phyloP scores from a whole-genome alignment of 805 yeast species.

The Candida chilensis region DNA sequence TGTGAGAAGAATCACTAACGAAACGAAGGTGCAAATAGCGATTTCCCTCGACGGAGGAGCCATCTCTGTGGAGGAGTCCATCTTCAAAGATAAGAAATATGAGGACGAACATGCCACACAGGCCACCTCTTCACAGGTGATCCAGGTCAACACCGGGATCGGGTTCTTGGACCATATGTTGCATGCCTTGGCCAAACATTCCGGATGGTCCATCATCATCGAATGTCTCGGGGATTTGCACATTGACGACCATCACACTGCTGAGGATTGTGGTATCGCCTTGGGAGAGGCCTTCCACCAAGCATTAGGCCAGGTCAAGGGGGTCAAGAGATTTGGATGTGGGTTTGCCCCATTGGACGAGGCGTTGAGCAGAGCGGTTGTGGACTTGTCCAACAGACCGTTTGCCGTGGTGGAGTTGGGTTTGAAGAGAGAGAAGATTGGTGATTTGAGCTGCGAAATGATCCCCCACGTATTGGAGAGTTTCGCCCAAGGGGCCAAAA shows the following conservation, averaged over 20 bases:
- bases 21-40: constrained; percentile 85
- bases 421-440: constrained; percentile 85
- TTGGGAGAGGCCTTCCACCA: constrained; percentile 82
- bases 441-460: constrained; percentile 91
- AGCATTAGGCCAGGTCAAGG: constrained; percentile 84
- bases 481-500: constrained; percentile 85
- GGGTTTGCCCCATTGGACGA: constrained; percentile 97
- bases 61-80: constrained; percentile 52
- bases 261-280: constrained; percentile 93
- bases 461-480: constrained; percentile 94
- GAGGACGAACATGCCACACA: constrained; percentile 55
- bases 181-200: constrained; percentile 92
- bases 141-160: constrained; percentile 81
- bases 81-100: constrained; percentile 28
- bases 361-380: constrained; percentile 92
- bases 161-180: constrained; percentile 97
- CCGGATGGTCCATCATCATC: constrained; percentile 89
- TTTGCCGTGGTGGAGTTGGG: constrained; percentile 86
- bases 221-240: constrained; percentile 92
- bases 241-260: constrained; percentile 95
- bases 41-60: constrained; percentile 79
- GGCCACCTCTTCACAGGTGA: constrained; percentile 58
- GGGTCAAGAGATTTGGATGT: constrained; percentile 85
- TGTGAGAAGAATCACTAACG: constrained; percentile 74
- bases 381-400: constrained; percentile 90